Percentiles rank a stretch among this genome's conserved stretches.
These are phyloP conservation scores for Yamadazyma jaroonii DNA, from an alignment of 1,139 yeast species.

Conservation along the genomic window DNA sequence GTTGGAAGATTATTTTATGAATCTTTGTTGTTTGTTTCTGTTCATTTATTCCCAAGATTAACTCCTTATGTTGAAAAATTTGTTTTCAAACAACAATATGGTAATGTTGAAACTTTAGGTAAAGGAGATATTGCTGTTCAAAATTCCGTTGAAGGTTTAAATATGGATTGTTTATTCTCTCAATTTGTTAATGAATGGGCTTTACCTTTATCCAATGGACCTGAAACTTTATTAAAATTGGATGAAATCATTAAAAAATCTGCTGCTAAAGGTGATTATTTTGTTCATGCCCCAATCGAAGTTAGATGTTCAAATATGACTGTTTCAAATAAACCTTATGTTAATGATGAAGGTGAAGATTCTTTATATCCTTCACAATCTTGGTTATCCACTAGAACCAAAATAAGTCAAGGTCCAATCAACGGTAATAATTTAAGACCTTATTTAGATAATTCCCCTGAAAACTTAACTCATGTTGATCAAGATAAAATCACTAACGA, in stretches of 20 bases:
- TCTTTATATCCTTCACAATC: conserved; percentile 40
- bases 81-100: conserved; percentile 83
- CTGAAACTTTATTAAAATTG: conserved; percentile 63
- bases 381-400: conserved; percentile 37
- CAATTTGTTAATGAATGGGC: conserved; percentile 98
- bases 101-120: conserved; percentile 67
- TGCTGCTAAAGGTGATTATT: conserved; percentile 57
- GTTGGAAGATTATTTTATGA: conserved; percentile 80
- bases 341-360: conserved; percentile 45
- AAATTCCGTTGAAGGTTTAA: conserved; percentile 79
- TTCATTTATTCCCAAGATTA: conserved; percentile 63
- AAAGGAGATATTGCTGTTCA: conserved; percentile 70
- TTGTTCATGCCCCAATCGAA: conserved; percentile 93
- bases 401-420: conserved; percentile 62
- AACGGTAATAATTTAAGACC: conserved; percentile 85
- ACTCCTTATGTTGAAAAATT: conserved; percentile 85
- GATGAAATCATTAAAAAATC: conserved; percentile 63
- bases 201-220: conserved; percentile 77
- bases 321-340: conserved; percentile 38
- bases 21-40: conserved; percentile 74
- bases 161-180: conserved; percentile 92
- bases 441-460: conserved; percentile 75
- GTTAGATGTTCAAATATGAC: conserved; percentile 91
- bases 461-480: conserved; percentile 48
- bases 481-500: conserved; percentile 58